Conservation (phyloP, 306 rosid genomes). For the Dryas alaskensis region DNA sequence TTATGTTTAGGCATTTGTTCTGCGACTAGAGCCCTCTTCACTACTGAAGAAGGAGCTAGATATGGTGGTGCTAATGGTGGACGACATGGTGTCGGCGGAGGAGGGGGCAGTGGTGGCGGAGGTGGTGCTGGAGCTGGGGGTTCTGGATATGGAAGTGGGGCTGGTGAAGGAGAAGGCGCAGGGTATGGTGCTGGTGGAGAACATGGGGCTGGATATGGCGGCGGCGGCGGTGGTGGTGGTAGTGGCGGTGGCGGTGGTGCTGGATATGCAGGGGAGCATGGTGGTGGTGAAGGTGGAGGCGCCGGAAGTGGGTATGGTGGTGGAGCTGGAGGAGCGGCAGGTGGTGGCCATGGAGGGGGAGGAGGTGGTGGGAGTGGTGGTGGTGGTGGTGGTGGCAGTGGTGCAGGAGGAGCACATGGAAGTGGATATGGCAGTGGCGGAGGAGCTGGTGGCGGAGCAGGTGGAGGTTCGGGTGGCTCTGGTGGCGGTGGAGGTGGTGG, state of each 20-base stretch:
- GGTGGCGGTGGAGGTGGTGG: too few relatives aligned
- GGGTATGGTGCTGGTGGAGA: too few relatives aligned
- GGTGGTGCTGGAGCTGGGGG: too few relatives aligned
- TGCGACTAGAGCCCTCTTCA: constrained; percentile 49
- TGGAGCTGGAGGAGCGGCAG: constrained; percentile 18
- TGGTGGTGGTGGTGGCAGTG: not conserved
- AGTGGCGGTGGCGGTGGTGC: constrained; percentile 20
- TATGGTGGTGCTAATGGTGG: constrained; percentile 4
- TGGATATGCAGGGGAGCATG: constrained; percentile 27
- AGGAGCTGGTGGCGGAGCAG: not conserved
- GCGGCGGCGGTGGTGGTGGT: constrained; percentile 18
- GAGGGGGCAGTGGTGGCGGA: constrained; percentile 18
- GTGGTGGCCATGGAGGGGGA: constrained; percentile 13
- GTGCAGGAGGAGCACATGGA: constrained; percentile 33
- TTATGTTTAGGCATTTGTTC: constrained; percentile 42
- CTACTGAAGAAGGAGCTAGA: constrained; percentile 5
- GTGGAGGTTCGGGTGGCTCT: too few relatives aligned
- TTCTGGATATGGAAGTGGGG: too few relatives aligned
- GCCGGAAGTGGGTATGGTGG: constrained; percentile 27
- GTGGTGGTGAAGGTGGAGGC: constrained; percentile 25
- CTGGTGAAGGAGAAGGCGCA: too few relatives aligned
- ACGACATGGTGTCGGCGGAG: constrained; percentile 12
- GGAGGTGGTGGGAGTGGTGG: too few relatives aligned
- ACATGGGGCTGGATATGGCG: too few relatives aligned
- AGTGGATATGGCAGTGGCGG: constrained; percentile 39